Evolutionary conservation across 257 asterid genomes (phyloP), one percentile per base, ranked within the genome.

Genomic region (Parsonsia alboflavescens): DNA sequence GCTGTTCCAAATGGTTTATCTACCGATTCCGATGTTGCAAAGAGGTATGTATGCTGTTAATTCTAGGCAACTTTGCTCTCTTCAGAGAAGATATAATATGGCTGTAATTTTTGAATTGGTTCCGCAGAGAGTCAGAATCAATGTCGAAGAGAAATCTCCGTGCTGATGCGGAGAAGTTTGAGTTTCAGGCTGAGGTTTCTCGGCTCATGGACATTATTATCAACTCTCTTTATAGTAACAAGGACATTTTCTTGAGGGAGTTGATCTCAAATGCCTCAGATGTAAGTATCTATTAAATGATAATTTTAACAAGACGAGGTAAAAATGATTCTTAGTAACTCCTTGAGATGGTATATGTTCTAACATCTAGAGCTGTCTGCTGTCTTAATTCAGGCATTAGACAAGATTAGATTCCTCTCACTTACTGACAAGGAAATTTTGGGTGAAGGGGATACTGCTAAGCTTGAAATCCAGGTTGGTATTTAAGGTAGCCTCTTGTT

Each of bases 101-200:
- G 7, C 62, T 58, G 1, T 8, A 57, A 21, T 21, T 41, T 59
- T 76, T 78, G 33, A 66, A 24, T 68, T 22, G 75, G 84, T 26
- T 78, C 53, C 84, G 17, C 73, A 93, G 98, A 80, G 97, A 94
- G 82, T 82, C 96, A 64, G 97, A 89, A 81, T 92, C 97, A 30
- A 93, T 93, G 91, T 89, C 97, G 44, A 86, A 85, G 80, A 88
- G 72, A 77, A 76, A 81, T 9, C 88, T 90, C 70, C 96, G 97
- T 15, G 84, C 95, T 36, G 81, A 73, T 75, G 97, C 93, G 61
- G 91, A 94, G 92, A 94, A 94, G 87, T 92, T 90, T 62, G 89
- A 94, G 88, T 94, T 94, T 86, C 99, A 94, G 84, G 97, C 97
- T 41, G 97, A 94, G 89, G 99, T 94, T 62, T 94, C 99, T 50